Percentiles rank a stretch among this genome's conserved stretches.
Evolutionary conservation across 495 filamentous ascomycete species (phyloP).

Genomic region (Acidiella bohemica): DNA sequence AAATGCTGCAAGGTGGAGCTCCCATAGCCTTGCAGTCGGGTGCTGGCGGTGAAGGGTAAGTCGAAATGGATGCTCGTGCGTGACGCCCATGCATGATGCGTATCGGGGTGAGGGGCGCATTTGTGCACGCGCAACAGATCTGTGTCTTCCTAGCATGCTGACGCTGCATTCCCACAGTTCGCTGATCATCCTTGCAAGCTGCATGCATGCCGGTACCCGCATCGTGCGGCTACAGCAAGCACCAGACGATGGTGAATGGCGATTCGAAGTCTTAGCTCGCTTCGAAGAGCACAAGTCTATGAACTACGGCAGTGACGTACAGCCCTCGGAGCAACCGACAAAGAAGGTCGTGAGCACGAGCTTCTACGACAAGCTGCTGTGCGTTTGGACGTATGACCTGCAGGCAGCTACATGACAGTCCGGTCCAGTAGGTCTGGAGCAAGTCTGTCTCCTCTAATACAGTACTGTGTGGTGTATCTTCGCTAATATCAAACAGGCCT

Average conservation of each 20-base stretch:
- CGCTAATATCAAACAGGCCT: too few species aligned
- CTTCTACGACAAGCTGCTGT: slow-evolving; percentile 76
- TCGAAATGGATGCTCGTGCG: too few species aligned
- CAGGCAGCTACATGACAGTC: too few species aligned
- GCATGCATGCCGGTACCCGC: slow-evolving; percentile 78
- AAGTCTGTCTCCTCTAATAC: too few species aligned
- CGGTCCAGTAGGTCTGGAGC: too few species aligned
- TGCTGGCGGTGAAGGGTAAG: too few species aligned
- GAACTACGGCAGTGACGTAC: slow-evolving; percentile 83
- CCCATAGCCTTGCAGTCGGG: neutral
- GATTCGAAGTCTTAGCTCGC: slow-evolving; percentile 51
- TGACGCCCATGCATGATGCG: neutral
- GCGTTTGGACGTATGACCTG: slow-evolving; percentile 47
- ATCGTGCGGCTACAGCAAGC: slow-evolving; percentile 43
- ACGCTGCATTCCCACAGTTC: too few species aligned
- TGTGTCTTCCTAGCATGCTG: too few species aligned
- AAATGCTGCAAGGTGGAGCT: slow-evolving; percentile 27
- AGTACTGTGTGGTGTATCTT: too few species aligned
- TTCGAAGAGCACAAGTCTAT: slow-evolving; percentile 88
- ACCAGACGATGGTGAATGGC: slow-evolving; percentile 35
- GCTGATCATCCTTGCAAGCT: slow-evolving; percentile 63
- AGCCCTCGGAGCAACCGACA: slow-evolving; percentile 25
- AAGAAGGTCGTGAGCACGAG: slow-evolving; percentile 56
- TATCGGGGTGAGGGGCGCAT: neutral
- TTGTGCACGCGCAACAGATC: neutral